A percentile compares a stretch with the other conserved stretches of the same genome.
These are phyloP conservation scores for Cadophora sp. DNA, from an alignment of 2,329 filamentous ascomycete genomes.

Conservation along the genomic window DNA sequence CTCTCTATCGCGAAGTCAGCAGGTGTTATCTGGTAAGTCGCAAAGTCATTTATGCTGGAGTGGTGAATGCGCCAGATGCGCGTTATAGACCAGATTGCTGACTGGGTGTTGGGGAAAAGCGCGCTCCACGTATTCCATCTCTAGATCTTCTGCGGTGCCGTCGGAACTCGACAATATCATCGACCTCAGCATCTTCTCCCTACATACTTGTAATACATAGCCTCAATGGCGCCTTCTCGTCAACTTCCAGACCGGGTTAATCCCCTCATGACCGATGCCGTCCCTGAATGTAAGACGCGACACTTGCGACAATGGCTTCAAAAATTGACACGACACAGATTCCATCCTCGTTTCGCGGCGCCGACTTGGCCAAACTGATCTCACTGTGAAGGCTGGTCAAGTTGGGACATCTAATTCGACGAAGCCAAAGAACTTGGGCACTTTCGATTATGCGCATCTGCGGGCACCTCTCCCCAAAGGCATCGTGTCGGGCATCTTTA, in stretches of 20 bases:
- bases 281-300: conserved; percentile 65
- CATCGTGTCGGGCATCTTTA: conserved; percentile 91
- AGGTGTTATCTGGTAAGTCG: conserved; percentile 18
- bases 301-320: conserved; percentile 27
- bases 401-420: conserved; percentile 74
- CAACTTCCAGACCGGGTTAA: conserved; percentile 67
- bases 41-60: neutral
- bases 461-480: conserved; percentile 92
- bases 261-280: conserved; percentile 68
- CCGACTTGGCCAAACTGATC: conserved; percentile 89
- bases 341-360: conserved; percentile 69
- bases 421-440: conserved; percentile 75
- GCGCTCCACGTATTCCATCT: conserved; percentile 21
- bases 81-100: conserved; percentile 6
- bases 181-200: conserved; percentile 17
- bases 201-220: conserved; percentile 20
- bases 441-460: conserved; percentile 95
- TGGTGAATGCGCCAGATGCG: conserved; percentile 18
- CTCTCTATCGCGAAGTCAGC: neutral
- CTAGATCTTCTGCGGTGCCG: conserved; percentile 7
- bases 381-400: conserved; percentile 81
- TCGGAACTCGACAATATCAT: conserved; percentile 21
- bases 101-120: conserved; percentile 15
- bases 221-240: conserved; percentile 39
- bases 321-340: conserved; percentile 40